A percentile compares a stretch with the other conserved stretches of the same genome.
Evolutionary conservation across 148 eudicot species (phyloP).

Genomic region (Amaranthus cruentus): DNA sequence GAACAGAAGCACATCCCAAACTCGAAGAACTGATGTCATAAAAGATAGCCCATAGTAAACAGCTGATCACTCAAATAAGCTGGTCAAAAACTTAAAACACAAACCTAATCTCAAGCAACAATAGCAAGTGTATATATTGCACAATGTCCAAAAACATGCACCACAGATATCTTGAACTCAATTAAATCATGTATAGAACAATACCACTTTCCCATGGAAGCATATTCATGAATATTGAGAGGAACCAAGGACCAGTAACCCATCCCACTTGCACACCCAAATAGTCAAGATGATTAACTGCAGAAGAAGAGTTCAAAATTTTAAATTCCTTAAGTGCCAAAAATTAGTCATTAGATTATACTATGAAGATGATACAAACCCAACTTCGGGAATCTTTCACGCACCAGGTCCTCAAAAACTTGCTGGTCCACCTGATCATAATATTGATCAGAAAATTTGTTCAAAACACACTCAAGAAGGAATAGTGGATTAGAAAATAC

Average conservation of each 20-base stretch:
- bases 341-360: constrained; percentile 6
- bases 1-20: constrained; percentile 97
- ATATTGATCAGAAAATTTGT: constrained; percentile 5
- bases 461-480: constrained; percentile 3
- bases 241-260: constrained; percentile 99
- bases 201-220: constrained; percentile 99
- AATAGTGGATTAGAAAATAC: neutral
- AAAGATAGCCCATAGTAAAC: constrained; percentile 8
- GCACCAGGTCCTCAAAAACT: constrained; percentile 95
- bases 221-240: constrained; percentile 96
- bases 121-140: neutral
- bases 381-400: constrained; percentile 85
- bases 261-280: constrained; percentile 96
- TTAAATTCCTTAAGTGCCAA: neutral
- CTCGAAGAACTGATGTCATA: constrained; percentile 80
- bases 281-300: constrained; percentile 97
- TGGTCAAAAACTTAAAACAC: neutral
- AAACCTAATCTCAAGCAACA: no score
- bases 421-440: constrained; percentile 83
- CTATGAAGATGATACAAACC: constrained; percentile 46
- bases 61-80: constrained; percentile 12
- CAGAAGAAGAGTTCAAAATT: constrained; percentile 18
- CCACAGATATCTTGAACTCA: constrained; percentile 1
- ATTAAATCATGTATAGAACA: constrained; percentile 41
- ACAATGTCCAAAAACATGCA: constrained; percentile 1